Evolutionary conservation across 129 eudicot genomes (phyloP).

Genomic region (Scalesia atractyloides): DNA sequence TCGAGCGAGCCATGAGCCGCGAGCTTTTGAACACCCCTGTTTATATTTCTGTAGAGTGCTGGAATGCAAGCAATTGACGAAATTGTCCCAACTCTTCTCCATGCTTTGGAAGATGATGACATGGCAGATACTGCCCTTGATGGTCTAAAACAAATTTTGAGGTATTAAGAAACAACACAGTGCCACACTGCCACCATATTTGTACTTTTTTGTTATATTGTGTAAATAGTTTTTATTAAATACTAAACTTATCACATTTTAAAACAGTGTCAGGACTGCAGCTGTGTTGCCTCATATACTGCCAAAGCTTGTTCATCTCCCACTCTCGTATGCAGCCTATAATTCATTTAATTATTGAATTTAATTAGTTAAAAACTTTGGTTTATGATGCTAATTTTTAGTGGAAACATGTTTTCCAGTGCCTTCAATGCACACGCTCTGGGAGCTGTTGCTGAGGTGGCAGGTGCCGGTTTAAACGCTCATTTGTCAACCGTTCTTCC

Average conservation of each 20-base stretch:
- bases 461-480: slow-evolving; percentile 84
- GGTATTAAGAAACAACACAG: slow-evolving; percentile 37
- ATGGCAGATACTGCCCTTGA: slow-evolving; percentile 97
- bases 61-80: slow-evolving; percentile 99
- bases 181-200: slow-evolving; percentile 2
- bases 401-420: slow-evolving; percentile 42
- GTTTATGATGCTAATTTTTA: slow-evolving; percentile 1
- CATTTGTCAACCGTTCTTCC: slow-evolving; percentile 89
- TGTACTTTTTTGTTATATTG: not conserved
- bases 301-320: slow-evolving; percentile 96
- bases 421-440: slow-evolving; percentile 98
- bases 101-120: slow-evolving; percentile 92
- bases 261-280: slow-evolving; percentile 80
- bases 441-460: slow-evolving; percentile 98
- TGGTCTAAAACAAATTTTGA: slow-evolving; percentile 96
- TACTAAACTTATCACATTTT: slow-evolving; percentile 5
- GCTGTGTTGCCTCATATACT: slow-evolving; percentile 97
- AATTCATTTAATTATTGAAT: not conserved
- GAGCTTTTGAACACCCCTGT: too few relatives aligned
- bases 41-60: slow-evolving; percentile 60
- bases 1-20: too few relatives aligned
- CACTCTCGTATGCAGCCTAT: slow-evolving; percentile 74
- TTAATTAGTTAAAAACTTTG: not conserved
- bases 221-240: not conserved
- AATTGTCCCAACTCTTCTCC: slow-evolving; percentile 93